Base-by-base conservation (phyloP, 2,329 filamentous ascomycete species). In the Phoma herbarum region DNA sequence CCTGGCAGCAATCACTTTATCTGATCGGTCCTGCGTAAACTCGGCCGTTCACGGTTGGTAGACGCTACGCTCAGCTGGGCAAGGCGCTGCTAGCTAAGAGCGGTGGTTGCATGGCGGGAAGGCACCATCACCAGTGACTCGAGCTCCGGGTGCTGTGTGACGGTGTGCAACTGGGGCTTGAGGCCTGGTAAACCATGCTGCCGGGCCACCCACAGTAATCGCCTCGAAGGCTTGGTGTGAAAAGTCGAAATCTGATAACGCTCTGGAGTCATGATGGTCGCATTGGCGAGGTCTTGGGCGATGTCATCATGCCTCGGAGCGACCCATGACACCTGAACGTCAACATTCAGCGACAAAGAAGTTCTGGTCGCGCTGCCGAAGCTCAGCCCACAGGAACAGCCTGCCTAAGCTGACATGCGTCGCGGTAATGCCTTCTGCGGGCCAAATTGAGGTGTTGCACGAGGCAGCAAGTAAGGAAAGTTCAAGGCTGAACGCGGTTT, bases 1-100 rank as follows among this genome's bases (percentile, higher is more conserved):
- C 37, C 29, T 18, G 55, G 54, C 33, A 23, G 37, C 42, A 39
- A 52, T 47, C 51, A 28, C 20, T 60, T 62, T 62, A 62, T 62
- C 60, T 60, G 60, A 62, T 62, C 52, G 45, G 39, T 31, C 18
- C 39, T 49, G 56, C 43, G 14, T 49, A 25, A 25, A 26, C 49
- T 39, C 49, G 44, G 29, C 49, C 44, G 56, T 58, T 49, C 39
- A 50, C 56, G 50, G 49, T 31, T 26, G 50, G 51, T 39, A 42
- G 41, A 23, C 25, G 18, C 56, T 58, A 58, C 25, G 31, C 49
- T 39, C 23, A 33, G 25, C 20, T 39, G 1, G 29, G 49, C 2
- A 26, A 39, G 37, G 35, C 20, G 33, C 23, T 26, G 23, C 37
- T 47, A 49, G 56, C 49, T 44, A 58, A 58, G 49, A 31, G 29